Evolutionary conservation across 805 yeast genomes (phyloP).

Genomic region (Metschnikowia similis): DNA sequence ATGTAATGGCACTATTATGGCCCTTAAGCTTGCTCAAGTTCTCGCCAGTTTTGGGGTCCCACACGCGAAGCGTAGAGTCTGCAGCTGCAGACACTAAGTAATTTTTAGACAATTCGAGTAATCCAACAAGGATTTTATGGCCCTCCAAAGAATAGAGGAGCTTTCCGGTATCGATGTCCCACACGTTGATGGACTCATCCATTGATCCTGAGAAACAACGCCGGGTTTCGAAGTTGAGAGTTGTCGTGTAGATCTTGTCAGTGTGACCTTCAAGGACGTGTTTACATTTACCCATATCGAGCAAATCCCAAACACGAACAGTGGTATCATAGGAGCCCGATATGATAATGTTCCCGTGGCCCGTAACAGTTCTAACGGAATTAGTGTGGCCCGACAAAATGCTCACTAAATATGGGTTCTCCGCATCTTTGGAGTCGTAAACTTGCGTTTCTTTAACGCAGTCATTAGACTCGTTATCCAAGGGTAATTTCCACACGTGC

Average conservation of each 20-base stretch:
- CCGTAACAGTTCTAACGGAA: constrained; percentile 83
- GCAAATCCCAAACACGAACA: constrained; percentile 87
- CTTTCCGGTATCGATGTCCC: constrained; percentile 81
- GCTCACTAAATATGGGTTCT: constrained; percentile 17
- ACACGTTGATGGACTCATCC: constrained; percentile 82
- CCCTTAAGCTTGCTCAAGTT: constrained; percentile 70
- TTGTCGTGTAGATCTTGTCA: constrained; percentile 85
- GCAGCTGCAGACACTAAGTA: constrained; percentile 93
- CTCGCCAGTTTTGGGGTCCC: constrained; percentile 81
- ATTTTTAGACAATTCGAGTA: constrained; percentile 70
- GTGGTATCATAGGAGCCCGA: constrained; percentile 90
- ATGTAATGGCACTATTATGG: constrained; percentile 83
- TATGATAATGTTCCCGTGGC: constrained; percentile 75
- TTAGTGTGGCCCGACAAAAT: constrained; percentile 53
- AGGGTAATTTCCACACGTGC: constrained; percentile 55
- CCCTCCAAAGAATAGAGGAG: constrained; percentile 72
- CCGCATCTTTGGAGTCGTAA: constrained; percentile 33
- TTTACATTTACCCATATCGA: constrained; percentile 62
- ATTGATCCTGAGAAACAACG: constrained; percentile 88
- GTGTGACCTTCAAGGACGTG: constrained; percentile 78
- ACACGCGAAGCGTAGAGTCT: constrained; percentile 83
- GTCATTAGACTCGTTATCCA: constrained; percentile 34
- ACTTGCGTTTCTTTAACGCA: constrained; percentile 32
- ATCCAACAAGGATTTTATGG: constrained; percentile 86
- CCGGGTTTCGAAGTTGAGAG: constrained; percentile 68